Evolutionary conservation across 169 alveolate genomes (phyloP), one percentile per base, ranked within the genome.

Genomic region (Plasmodium relictum): DNA sequence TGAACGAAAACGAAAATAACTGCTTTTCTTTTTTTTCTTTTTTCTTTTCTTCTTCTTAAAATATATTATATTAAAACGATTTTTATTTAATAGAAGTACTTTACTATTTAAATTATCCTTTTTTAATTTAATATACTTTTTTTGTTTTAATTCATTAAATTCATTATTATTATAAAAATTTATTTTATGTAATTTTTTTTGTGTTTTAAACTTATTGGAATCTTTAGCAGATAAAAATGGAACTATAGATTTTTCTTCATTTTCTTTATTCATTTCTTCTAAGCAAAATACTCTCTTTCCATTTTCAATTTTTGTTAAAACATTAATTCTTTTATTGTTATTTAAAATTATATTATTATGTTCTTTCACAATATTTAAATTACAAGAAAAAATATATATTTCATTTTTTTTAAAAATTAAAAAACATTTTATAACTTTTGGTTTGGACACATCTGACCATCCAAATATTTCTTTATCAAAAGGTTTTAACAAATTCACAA

Each of bases 281-380:
- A 78, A 20, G 4, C 89, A 78, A 26, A 78, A 78, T 7, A 78
- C 89, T 42, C 89, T 26, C 24, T 58, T 78, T 0, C 89, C 89
- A 78, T 78, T 78, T 65, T 78, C 89, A 48, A 78, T 78, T 65
- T 78, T 78, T 7, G 89, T 78, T 14, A 63, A 52, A 1, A 78
- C 80, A 7, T 63, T 78, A 14, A 78, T 78, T 42, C 65, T 78
- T 31, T 6, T 78, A 14, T 78, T 63, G 10, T 63, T 18, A 63
- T 78, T 78, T 69, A 78, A 45, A 1, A 78, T 14, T 6, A 78
- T 78, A 44, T 52, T 63, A 50, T 63, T 78, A 16, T 78, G 89
- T 18, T 78, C 89, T 58, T 65, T 78, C 26, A 78, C 89, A 16
- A 78, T 78, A 7, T 78, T 66, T 22, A 78, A 72, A 63, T 37